phyloP scores from a whole-genome alignment of 176 grass and related monocot genomes.

The Oryza coarctata region DNA sequence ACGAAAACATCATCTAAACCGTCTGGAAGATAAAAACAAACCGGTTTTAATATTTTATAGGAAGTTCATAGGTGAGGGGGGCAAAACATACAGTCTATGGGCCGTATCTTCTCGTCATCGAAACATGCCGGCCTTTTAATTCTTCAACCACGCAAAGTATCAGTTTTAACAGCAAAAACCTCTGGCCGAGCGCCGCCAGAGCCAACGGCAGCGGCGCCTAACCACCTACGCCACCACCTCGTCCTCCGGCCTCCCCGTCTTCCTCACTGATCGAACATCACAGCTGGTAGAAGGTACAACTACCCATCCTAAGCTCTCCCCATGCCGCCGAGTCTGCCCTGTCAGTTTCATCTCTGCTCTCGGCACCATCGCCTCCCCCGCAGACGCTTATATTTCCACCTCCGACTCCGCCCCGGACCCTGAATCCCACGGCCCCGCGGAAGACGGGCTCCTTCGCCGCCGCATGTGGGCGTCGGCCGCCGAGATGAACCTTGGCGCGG shows the following conservation, averaged over 20 bases:
- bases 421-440: neutral
- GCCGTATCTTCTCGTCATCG: neutral
- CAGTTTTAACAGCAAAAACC: neutral
- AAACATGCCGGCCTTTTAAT: neutral
- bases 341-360: neutral
- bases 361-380: neutral
- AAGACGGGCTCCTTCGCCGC: neutral
- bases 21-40: too few relatives aligned
- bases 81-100: too few relatives aligned
- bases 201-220: neutral
- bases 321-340: neutral
- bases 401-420: neutral
- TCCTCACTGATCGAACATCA: neutral
- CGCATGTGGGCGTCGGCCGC: neutral
- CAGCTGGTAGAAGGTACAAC: neutral
- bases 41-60: too few relatives aligned
- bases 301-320: neutral
- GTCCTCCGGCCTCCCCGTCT: neutral
- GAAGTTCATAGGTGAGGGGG: too few relatives aligned
- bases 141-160: neutral
- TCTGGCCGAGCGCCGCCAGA: neutral
- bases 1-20: too few relatives aligned
- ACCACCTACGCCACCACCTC: neutral
- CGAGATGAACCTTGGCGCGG: neutral
- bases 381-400: neutral